These are phyloP conservation scores for Huiozyma sinensis DNA, from an alignment of 805 yeast genomes.

Conservation along the genomic window DNA sequence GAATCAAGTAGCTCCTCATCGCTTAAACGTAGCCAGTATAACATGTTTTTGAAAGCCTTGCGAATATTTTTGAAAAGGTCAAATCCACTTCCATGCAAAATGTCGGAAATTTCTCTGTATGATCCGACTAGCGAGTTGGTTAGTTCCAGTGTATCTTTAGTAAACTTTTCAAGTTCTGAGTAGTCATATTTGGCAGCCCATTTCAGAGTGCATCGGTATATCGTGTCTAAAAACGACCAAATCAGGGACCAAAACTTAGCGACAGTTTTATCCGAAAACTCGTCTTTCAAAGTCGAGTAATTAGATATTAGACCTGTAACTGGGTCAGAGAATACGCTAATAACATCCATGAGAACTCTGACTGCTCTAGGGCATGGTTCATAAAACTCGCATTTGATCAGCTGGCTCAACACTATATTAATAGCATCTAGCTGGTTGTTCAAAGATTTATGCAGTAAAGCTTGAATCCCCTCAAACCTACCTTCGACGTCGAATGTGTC, in stretches of 20 bases:
- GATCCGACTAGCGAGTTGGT: conserved; percentile 61
- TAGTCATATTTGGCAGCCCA: conserved; percentile 66
- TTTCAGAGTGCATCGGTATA: conserved; percentile 51
- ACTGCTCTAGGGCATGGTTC: conserved; percentile 73
- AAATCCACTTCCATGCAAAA: conserved; percentile 26
- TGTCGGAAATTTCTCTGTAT: conserved; percentile 38
- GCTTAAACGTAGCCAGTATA: conserved; percentile 74
- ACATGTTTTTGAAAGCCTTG: conserved; percentile 53
- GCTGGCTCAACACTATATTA: conserved; percentile 34
- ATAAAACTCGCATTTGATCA: conserved; percentile 39
- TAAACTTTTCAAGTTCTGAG: conserved; percentile 59
- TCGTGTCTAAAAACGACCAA: conserved; percentile 65
- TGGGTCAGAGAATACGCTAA: conserved; percentile 54
- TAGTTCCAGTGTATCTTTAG: conserved; percentile 76
- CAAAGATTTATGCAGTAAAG: conserved; percentile 37
- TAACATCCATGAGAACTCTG: conserved; percentile 63
- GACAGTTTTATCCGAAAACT: conserved; percentile 19
- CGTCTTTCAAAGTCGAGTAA: conserved; percentile 15
- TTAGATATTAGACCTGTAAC: conserved; percentile 43
- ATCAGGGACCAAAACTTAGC: conserved; percentile 52
- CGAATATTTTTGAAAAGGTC: conserved; percentile 44
- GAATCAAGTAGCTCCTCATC: conserved; percentile 56
- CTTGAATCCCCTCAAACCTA: conserved; percentile 62
- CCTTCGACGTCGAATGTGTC: conserved; percentile 75
- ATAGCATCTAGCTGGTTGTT: conserved; percentile 39